Conservation (phyloP, 1,284 basidiomycete species). For the Phellopilus nigrolimitatus region DNA sequence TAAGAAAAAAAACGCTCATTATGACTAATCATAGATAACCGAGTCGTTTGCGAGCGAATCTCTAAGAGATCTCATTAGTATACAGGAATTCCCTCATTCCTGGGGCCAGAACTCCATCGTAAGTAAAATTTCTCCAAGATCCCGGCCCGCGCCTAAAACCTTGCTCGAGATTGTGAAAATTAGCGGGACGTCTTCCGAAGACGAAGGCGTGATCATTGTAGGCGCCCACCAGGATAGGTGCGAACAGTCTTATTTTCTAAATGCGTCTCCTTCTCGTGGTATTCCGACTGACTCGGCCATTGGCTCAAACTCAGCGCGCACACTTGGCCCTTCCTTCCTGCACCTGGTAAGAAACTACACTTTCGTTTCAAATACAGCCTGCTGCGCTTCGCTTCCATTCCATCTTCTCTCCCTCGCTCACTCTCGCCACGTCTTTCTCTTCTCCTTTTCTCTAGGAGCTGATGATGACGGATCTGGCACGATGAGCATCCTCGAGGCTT, state of each 20-base stretch:
- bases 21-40: constrained; percentile 51
- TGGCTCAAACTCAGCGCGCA: constrained; percentile 60
- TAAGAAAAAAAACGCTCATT: constrained; percentile 13
- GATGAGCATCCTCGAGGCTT: constrained; percentile 88
- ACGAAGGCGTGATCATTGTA: constrained; percentile 61
- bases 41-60: constrained; percentile 50
- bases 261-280: constrained; percentile 20
- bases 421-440: constrained; percentile 7
- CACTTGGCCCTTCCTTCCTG: constrained; percentile 82
- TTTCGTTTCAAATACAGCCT: constrained; percentile 18
- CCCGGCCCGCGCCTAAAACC: background rate
- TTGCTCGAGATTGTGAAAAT: constrained; percentile 54
- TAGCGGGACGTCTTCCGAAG: constrained; percentile 56
- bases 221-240: constrained; percentile 90
- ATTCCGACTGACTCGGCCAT: constrained; percentile 7
- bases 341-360: constrained; percentile 59
- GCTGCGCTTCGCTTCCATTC: constrained; percentile 11
- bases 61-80: constrained; percentile 53
- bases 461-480: constrained; percentile 93
- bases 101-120: constrained; percentile 94
- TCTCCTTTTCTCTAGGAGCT: constrained; percentile 37
- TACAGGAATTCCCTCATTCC: constrained; percentile 79
- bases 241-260: constrained; percentile 22
- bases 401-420: constrained; percentile 7
- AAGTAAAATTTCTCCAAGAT: constrained; percentile 26